These are phyloP conservation scores for Nitzschia sp. DNA, from an alignment of 108 stramenopile species.

Conservation along the genomic window DNA sequence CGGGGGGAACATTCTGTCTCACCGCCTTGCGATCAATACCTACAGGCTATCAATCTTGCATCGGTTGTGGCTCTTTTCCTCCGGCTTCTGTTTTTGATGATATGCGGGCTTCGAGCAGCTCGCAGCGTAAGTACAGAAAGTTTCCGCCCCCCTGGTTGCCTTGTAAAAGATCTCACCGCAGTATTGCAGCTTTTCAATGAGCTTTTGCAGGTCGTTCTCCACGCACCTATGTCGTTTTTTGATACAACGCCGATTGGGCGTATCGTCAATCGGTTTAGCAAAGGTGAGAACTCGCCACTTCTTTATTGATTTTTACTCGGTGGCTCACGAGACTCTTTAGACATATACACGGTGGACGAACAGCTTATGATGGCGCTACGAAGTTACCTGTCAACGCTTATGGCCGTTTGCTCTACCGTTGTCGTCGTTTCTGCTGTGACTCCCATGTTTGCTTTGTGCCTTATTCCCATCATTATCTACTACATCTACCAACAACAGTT, in stretches of 20 bases:
- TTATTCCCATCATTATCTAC: constrained; percentile 70
- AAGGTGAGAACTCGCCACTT: constrained; percentile 8
- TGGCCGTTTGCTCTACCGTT: constrained; percentile 71
- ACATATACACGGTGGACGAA: constrained; percentile 95
- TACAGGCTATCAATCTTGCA: constrained; percentile 44
- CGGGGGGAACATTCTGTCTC: neutral
- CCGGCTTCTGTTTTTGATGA: constrained; percentile 50
- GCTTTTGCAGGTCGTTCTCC: constrained; percentile 61
- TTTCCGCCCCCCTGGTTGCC: neutral
- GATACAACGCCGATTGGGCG: constrained; percentile 65
- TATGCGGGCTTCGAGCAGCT: constrained; percentile 60
- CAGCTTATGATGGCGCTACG: constrained; percentile 68
- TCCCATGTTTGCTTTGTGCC: constrained; percentile 48
- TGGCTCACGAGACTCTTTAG: constrained; percentile 29
- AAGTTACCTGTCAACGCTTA: constrained; percentile 72
- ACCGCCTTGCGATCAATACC: too few relatives aligned
- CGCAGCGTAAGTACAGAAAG: constrained; percentile 20
- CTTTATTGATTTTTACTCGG: neutral
- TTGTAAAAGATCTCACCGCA: neutral
- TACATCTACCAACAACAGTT: constrained; percentile 77
- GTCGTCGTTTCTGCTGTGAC: constrained; percentile 76
- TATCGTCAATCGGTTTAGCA: constrained; percentile 58
- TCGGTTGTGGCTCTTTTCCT: constrained; percentile 55
- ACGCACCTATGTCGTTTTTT: constrained; percentile 90
- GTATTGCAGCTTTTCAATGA: constrained; percentile 30